Conservation (phyloP, 768 basidiomycete genomes). For the Porpolomopsis calyptriformis region DNA sequence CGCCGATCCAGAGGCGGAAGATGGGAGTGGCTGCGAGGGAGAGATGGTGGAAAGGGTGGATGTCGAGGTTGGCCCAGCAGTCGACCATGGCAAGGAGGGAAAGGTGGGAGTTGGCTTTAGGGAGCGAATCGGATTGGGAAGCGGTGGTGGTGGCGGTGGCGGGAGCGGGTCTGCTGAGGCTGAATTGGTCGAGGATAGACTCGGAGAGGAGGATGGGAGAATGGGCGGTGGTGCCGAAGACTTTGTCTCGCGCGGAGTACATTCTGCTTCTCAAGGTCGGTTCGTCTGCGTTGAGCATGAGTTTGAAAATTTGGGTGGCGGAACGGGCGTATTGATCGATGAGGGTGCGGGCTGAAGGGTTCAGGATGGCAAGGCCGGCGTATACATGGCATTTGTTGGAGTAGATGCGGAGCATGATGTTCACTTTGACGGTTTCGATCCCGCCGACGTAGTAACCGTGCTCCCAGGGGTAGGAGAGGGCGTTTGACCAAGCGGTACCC, state of each 20-base stretch:
- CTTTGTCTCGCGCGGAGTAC: conserved; percentile 58
- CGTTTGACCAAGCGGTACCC: conserved; percentile 90
- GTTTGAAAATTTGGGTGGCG: conserved; percentile 84
- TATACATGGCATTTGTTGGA: conserved; percentile 99
- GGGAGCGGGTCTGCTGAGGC: conserved; percentile 39
- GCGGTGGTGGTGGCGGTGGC: conserved; percentile 5
- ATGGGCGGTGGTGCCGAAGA: conserved; percentile 40
- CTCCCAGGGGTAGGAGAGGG: conserved; percentile 86
- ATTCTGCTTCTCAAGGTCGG: conserved; percentile 58
- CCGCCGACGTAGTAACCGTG: conserved; percentile 90
- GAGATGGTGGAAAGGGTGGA: conserved; percentile 86
- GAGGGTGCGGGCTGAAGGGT: conserved; percentile 78
- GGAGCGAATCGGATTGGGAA: not conserved
- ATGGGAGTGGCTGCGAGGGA: conserved; percentile 91
- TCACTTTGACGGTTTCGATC: conserved; percentile 96
- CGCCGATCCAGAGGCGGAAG: conserved; percentile 94
- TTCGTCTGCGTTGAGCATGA: conserved; percentile 64
- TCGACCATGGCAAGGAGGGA: conserved; percentile 97
- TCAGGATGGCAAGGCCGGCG: conserved; percentile 95
- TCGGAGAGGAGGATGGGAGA: conserved; percentile 76
- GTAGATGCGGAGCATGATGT: conserved; percentile 93
- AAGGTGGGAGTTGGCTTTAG: conserved; percentile 67
- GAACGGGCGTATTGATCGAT: conserved; percentile 87
- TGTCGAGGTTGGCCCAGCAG: conserved; percentile 82
- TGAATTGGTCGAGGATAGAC: conserved; percentile 81